Base-by-base conservation (phyloP, 2,329 filamentous ascomycete genomes). In the Monosporascus sp. region DNA sequence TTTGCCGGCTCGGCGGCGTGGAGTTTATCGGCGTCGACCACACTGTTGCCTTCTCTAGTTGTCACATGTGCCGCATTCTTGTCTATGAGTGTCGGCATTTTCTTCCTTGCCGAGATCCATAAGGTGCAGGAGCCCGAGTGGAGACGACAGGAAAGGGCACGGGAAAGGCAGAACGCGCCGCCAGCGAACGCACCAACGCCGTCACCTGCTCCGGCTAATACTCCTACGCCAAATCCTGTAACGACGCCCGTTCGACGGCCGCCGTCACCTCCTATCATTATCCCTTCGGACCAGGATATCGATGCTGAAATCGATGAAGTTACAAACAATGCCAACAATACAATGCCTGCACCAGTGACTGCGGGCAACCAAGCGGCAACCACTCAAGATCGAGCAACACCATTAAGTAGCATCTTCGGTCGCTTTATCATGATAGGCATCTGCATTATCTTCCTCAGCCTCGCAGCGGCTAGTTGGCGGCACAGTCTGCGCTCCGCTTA, bases 221-320 rank as follows among this genome's bases (percentile, higher is more conserved):
- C 60, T 18, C 15, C 56, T n/a, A 58, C 60, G n/a, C 60, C 56
- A 31, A 56, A 52, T 44, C 57, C 59, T 11, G 60, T 22, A 64
- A 59, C 53, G 50, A 59, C 27, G 49, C 61, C 55, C 48, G 62
- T 36, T 50, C 62, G 45, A 58, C 55, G 57, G 36, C 55, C 65
- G 47, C 56, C 65, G 35, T 68, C 70, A 41, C 68, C 70, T 9
- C 79, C 82, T 7, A 74, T 86, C 50, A 83, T 86, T 27, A 72
- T 86, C 20, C 82, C 84, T 1, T 83, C 80, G 1, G 83, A 86
- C 61, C 82, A 86, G 62, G 82, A 86, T 56, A 70, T 85, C 39
- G 80, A 83, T 58, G 80, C 81, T 22, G 83, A 85, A 62, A 82
- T 85, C 37, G 73, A 74, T 25, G 76, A 77, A 62, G 25, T 62